Evolutionary conservation across 1,139 yeast species (phyloP).

Genomic region (Zygosaccharomyces sapae): DNA sequence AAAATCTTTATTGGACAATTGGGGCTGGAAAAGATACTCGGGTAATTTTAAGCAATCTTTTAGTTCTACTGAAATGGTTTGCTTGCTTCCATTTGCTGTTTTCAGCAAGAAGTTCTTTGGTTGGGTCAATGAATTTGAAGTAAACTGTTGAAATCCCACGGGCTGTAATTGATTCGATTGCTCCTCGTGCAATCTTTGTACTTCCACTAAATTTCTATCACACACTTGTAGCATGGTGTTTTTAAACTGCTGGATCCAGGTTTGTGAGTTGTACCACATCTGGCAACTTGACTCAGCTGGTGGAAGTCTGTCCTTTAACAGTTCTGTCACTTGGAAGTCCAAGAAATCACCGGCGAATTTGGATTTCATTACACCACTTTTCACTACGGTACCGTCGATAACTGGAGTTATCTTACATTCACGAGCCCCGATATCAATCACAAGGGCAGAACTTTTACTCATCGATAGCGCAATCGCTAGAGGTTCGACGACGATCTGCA

Average conservation of each 20-base stretch:
- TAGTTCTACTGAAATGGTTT: slow-evolving; percentile 24
- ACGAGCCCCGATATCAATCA: slow-evolving; percentile 63
- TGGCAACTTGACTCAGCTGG: slow-evolving; percentile 11
- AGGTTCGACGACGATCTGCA: slow-evolving; percentile 64
- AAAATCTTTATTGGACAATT: slow-evolving; percentile 18
- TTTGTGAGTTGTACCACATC: slow-evolving; percentile 29
- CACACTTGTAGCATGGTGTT: slow-evolving; percentile 28
- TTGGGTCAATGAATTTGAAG: slow-evolving; percentile 24
- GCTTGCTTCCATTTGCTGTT: slow-evolving; percentile 4
- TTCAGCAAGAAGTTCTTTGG: slow-evolving; percentile 25
- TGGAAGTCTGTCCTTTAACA: slow-evolving; percentile 29
- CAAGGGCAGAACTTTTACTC: slow-evolving; percentile 64
- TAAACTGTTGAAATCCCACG: slow-evolving; percentile 16
- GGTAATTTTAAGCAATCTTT: slow-evolving; percentile 28
- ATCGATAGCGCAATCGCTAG: slow-evolving; percentile 64
- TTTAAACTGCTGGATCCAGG: slow-evolving; percentile 35
- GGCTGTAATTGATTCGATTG: slow-evolving; percentile 20
- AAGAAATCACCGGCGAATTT: slow-evolving; percentile 69
- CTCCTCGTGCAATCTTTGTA: slow-evolving; percentile 28
- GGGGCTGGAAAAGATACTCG: slow-evolving; percentile 33
- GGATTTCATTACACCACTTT: slow-evolving; percentile 55
- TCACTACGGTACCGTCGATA: slow-evolving; percentile 62
- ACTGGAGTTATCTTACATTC: slow-evolving; percentile 64
- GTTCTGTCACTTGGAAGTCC: slow-evolving; percentile 46
- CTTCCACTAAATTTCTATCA: slow-evolving; percentile 30